Base-by-base conservation (phyloP, 1,284 basidiomycete species). In the Tilletia indica region DNA sequence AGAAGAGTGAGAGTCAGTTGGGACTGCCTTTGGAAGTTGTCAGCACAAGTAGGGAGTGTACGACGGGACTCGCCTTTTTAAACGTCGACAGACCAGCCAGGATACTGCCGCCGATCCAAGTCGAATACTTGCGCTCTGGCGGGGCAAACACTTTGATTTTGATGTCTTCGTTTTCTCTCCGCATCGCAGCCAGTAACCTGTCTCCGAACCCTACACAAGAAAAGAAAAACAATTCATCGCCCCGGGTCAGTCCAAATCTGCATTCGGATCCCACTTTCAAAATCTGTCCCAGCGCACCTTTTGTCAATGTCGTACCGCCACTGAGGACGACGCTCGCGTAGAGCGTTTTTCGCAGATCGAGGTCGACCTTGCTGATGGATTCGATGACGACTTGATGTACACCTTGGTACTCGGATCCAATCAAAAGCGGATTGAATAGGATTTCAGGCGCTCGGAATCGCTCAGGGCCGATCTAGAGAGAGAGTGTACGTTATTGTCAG, bases 141-240 rank as follows among this genome's bases (percentile, higher is more conserved):
- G 97, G 97, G 14, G 97, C 97, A 80, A 94, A 97, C 81, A 99
- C 99, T 87, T 97, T 97, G 86, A 99, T 94, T 88, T 98, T 98
- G 83, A 96, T 90, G 79, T 99, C 97, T 82, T 97, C 94, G 77
- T 98, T 86, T n/a, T 94, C 93, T 64, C 93, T 94, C 88, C 98
- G 98, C 69, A 97, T 92, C 86, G 99, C 97, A 80, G 93, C 92
- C 72, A 99, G 87, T 73, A 99, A 87, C 68, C 97, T 89, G 86
- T 99, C 97, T 70, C 97, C 97, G 84, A 97, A 99, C 19, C 77
- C 77, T 45, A 45, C 42, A 45, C 42, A 14, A 69, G 67, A 31
- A 42, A 16, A 14, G 8, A 12, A 16, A 38, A 38, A 36, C n/a
- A 8, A 5, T 2, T 11, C 25, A 36, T n/a, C 11, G 14, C 5